phyloP scores from a whole-genome alignment of 257 asterid genomes.

The Hygrophila difformis region DNA sequence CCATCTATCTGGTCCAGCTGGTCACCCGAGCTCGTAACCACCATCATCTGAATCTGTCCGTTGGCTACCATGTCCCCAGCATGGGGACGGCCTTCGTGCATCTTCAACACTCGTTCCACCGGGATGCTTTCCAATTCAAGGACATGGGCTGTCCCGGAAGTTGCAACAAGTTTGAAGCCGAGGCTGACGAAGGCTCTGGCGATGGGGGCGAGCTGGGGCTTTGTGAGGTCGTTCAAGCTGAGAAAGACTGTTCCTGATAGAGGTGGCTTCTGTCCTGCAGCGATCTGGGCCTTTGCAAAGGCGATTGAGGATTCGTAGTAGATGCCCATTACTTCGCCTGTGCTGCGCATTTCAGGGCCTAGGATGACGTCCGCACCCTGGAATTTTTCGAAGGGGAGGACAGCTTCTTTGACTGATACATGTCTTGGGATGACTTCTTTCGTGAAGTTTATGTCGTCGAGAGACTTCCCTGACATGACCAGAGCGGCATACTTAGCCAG shows the following conservation, averaged over 20 bases:
- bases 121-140: constrained; percentile 64
- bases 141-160: constrained; percentile 89
- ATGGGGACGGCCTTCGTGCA: constrained; percentile 96
- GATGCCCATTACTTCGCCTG: constrained; percentile 97
- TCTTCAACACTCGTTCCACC: constrained; percentile 73
- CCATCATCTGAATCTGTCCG: constrained; percentile 83
- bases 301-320: constrained; percentile 58
- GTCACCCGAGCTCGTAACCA: constrained; percentile 88
- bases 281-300: constrained; percentile 86
- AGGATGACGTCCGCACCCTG: constrained; percentile 89
- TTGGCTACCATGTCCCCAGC: constrained; percentile 88
- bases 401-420: constrained; percentile 91
- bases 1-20: constrained; percentile 83
- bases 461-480: constrained; percentile 92
- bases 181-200: constrained; percentile 54
- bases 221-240: constrained; percentile 76
- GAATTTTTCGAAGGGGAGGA: constrained; percentile 92
- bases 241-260: constrained; percentile 77
- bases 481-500: constrained; percentile 93
- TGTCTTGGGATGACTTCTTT: constrained; percentile 75
- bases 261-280: constrained; percentile 92
- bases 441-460: constrained; percentile 61
- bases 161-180: constrained; percentile 71
- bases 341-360: constrained; percentile 99
- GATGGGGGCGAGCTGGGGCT: constrained; percentile 52